A percentile compares a stretch with the other conserved stretches of the same genome.
phyloP scores from a whole-genome alignment of 2,329 filamentous ascomycete species.

The Trichophyton schoenleinii region DNA sequence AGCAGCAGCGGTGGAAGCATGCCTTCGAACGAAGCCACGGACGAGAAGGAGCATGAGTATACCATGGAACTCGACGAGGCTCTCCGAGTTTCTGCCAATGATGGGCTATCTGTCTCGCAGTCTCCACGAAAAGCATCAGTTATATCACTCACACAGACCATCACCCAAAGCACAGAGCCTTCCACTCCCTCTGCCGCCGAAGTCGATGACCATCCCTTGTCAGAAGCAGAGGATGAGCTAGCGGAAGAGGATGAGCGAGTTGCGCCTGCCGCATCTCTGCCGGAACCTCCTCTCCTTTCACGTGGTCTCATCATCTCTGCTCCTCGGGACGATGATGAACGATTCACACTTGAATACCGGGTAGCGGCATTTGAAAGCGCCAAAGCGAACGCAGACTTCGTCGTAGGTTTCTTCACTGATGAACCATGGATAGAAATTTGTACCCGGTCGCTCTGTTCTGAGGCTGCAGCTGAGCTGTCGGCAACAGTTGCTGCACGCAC shows the following conservation, averaged over 20 bases:
- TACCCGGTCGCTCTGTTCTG: not conserved
- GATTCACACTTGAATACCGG: conserved; percentile 25
- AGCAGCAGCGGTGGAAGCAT: conserved; percentile 18
- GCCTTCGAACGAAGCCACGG: not conserved
- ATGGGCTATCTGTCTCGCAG: conserved; percentile 7
- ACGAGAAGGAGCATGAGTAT: not conserved
- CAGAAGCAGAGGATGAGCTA: conserved; percentile 7
- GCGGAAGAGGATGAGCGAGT: conserved; percentile 7
- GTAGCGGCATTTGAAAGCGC: conserved; percentile 26
- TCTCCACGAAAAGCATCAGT: conserved; percentile 27
- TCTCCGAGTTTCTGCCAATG: not conserved
- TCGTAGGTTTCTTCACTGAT: conserved; percentile 25
- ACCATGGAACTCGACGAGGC: not conserved
- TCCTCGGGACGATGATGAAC: conserved; percentile 21
- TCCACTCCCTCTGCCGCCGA: conserved; percentile 13
- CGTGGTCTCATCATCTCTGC: conserved; percentile 27
- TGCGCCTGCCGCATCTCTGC: conserved; percentile 6
- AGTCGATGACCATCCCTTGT: conserved; percentile 5
- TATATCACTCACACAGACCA: conserved; percentile 32
- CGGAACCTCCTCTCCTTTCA: conserved; percentile 25
- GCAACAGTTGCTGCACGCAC: not conserved
- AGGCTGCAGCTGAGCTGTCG: conserved; percentile 10
- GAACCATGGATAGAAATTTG: conserved; percentile 26
- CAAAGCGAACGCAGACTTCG: conserved; percentile 30
- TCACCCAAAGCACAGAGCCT: conserved; percentile 26